Conservation (phyloP, 2,329 filamentous ascomycete species). For the Penicillium sp. region DNA sequence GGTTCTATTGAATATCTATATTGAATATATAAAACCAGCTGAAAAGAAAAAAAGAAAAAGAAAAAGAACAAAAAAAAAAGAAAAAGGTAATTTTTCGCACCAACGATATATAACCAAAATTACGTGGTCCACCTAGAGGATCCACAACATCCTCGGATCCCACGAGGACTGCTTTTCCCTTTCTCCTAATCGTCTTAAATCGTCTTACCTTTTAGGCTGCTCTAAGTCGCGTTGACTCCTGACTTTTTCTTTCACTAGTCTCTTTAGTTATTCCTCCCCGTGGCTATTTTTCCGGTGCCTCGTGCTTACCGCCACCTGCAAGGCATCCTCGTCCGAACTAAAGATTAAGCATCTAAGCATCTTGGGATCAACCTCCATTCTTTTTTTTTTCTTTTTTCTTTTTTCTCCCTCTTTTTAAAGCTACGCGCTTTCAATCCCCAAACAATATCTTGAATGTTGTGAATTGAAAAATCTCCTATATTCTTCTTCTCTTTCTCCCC, state of each 20-base stretch:
- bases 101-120: constrained; percentile 19
- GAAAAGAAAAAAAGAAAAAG: not conserved
- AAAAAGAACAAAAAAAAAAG: not conserved
- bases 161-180: constrained; percentile 17
- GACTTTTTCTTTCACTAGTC: constrained; percentile 14
- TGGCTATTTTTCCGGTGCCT: constrained; percentile 27
- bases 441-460: constrained; percentile 1
- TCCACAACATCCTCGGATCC: constrained; percentile 39
- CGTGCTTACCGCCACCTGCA: constrained; percentile 40
- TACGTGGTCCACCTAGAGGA: constrained; percentile 23
- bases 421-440: not conserved
- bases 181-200: constrained; percentile 17
- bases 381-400: constrained; percentile 14
- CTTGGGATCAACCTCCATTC: constrained; percentile 26
- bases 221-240: constrained; percentile 22
- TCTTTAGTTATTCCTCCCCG: not conserved
- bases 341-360: constrained; percentile 46
- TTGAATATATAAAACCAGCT: not conserved
- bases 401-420: not conserved
- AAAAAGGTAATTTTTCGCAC: constrained; percentile 5
- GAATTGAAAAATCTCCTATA: not conserved
- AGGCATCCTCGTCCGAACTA: constrained; percentile 35
- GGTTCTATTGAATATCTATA: no score
- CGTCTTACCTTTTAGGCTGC: constrained; percentile 30
- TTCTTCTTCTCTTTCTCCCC: constrained; percentile 11